Conservation (phyloP, 495 filamentous ascomycete species). For the Geoglossum glabrum region DNA sequence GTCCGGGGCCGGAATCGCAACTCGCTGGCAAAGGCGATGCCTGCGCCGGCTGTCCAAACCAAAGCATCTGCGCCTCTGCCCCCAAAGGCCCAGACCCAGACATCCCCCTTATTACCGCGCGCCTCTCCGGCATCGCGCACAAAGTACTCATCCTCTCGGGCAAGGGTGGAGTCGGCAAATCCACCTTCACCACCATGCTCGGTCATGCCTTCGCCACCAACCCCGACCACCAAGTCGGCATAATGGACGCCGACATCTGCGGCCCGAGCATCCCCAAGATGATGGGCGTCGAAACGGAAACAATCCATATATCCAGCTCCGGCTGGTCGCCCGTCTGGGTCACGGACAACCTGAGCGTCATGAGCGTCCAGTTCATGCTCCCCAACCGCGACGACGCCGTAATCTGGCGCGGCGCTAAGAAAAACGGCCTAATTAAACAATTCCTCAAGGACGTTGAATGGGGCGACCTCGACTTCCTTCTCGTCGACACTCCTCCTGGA, state of each 20-base stretch:
- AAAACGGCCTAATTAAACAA: slow-evolving; percentile 94
- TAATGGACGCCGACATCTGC: slow-evolving; percentile 96
- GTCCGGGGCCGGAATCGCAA: slow-evolving; percentile 80
- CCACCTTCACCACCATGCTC: slow-evolving; percentile 71
- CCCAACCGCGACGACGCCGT: slow-evolving; percentile 81
- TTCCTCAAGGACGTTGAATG: slow-evolving; percentile 95
- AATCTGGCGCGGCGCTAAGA: slow-evolving; percentile 90
- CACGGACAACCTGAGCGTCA: slow-evolving; percentile 72
- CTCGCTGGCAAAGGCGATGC: slow-evolving; percentile 69
- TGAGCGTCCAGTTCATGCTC: slow-evolving; percentile 96
- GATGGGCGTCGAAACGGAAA: slow-evolving; percentile 88
- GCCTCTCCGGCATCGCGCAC: slow-evolving; percentile 62
- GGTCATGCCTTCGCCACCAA: slow-evolving; percentile 72
- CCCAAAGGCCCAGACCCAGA: slow-evolving; percentile 95
- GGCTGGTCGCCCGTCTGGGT: slow-evolving; percentile 95
- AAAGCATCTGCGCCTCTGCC: slow-evolving; percentile 78
- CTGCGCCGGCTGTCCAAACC: slow-evolving; percentile 88
- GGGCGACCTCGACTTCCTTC: slow-evolving; percentile 80
- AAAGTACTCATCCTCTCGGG: slow-evolving; percentile 84
- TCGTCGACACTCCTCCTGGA: slow-evolving; percentile 90
- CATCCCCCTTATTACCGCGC: slow-evolving; percentile 65
- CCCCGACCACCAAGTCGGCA: slow-evolving; percentile 52
- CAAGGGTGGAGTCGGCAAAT: slow-evolving; percentile 94
- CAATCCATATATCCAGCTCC: slow-evolving; percentile 61
- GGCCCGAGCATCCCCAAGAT: slow-evolving; percentile 91